Evolutionary conservation across 805 yeast genomes (phyloP).

Genomic region (Kluyveromyces starmeri): DNA sequence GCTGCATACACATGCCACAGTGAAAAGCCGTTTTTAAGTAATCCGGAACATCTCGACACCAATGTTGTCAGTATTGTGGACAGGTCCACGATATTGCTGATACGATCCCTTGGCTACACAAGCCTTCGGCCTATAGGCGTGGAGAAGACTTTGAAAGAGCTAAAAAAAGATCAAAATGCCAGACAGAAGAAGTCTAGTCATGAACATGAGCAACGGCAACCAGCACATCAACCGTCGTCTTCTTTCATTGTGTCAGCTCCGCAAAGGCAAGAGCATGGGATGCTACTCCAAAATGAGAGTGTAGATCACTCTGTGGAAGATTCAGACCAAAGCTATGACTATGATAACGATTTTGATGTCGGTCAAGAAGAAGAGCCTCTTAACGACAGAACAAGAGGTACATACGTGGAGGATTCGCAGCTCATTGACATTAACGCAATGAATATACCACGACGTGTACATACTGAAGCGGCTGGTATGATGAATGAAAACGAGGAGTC

Average conservation of each 20-base stretch:
- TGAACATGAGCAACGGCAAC: background rate
- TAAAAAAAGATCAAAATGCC: slow-evolving; percentile 24
- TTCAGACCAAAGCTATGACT: slow-evolving; percentile 9
- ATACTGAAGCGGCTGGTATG: background rate
- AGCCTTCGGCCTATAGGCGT: slow-evolving; percentile 52
- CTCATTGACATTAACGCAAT: background rate
- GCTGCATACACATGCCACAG: slow-evolving; percentile 20
- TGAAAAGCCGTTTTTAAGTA: slow-evolving; percentile 11
- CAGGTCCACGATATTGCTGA: slow-evolving; percentile 9
- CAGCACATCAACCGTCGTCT: background rate
- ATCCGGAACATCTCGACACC: background rate
- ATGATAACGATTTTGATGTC: slow-evolving; percentile 25
- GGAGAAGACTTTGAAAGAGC: slow-evolving; percentile 39
- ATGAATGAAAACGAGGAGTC: slow-evolving; percentile 5
- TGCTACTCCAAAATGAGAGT: background rate
- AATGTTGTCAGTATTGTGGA: background rate
- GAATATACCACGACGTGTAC: background rate
- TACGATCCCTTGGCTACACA: slow-evolving; percentile 40
- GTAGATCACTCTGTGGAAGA: slow-evolving; percentile 3
- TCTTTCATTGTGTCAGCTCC: background rate
- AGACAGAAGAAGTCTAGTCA: slow-evolving; percentile 19
- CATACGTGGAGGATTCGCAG: slow-evolving; percentile 10
- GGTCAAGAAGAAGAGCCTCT: slow-evolving; percentile 16
- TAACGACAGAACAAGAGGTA: slow-evolving; percentile 6
- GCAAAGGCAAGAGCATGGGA: background rate